Evolutionary conservation across 805 yeast genomes (phyloP).

Genomic region (Candida silvicultrix): DNA sequence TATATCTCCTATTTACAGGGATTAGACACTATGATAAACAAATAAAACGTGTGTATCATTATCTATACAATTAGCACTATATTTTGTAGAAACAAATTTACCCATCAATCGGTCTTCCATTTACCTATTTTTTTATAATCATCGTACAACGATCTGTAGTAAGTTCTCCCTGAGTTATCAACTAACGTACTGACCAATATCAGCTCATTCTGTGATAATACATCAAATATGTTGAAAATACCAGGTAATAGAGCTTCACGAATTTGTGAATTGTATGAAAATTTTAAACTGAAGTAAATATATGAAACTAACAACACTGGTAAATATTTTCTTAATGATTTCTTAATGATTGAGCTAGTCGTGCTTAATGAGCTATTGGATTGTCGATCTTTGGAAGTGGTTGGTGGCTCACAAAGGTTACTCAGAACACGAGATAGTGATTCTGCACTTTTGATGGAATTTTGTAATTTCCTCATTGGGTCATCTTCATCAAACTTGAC

Average conservation of each 20-base stretch:
- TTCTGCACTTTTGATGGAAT: conserved; percentile 33
- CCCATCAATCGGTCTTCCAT: conserved; percentile 49
- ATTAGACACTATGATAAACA: background rate
- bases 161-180: conserved; percentile 63
- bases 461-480: conserved; percentile 10
- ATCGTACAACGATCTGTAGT: conserved; percentile 59
- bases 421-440: conserved; percentile 52
- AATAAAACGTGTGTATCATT: background rate
- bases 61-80: background rate
- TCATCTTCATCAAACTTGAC: background rate
- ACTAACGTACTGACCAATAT: conserved; percentile 54
- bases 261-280: conserved; percentile 38
- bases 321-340: conserved; percentile 56
- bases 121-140: conserved; percentile 75
- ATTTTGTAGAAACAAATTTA: too few species aligned
- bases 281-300: conserved; percentile 44
- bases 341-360: conserved; percentile 46
- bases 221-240: conserved; percentile 58
- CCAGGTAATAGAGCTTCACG: conserved; percentile 48
- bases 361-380: conserved; percentile 41
- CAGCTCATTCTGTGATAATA: conserved; percentile 62
- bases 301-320: conserved; percentile 56
- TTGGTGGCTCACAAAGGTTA: conserved; percentile 70
- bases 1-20: too few species aligned
- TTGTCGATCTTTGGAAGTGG: conserved; percentile 22